These are phyloP conservation scores for Epipyxis sp. DNA, from an alignment of 108 stramenopile genomes.

Conservation along the genomic window DNA sequence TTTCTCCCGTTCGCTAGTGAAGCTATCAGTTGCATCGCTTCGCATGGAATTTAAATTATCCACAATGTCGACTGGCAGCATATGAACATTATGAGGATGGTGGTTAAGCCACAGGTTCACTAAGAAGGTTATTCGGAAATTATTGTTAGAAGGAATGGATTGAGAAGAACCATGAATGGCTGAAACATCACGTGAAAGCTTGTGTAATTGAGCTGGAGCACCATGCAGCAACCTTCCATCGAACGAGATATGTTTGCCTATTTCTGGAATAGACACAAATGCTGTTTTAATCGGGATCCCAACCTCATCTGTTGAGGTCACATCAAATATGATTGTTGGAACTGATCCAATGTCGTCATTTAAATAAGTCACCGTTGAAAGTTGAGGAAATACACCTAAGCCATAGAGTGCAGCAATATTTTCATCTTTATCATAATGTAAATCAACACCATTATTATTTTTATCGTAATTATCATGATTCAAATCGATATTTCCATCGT, in stretches of 20 bases:
- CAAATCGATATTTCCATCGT: no score
- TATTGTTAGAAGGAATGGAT: no score
- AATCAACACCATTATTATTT: neutral
- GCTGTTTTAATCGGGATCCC: neutral
- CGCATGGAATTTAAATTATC: no score
- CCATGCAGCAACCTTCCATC: conserved; percentile 8
- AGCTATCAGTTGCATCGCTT: no score
- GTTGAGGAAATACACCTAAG: conserved; percentile 69
- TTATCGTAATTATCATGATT: neutral
- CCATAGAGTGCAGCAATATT: conserved; percentile 70
- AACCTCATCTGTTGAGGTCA: neutral
- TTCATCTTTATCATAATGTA: conserved; percentile 83
- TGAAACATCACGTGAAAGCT: no score
- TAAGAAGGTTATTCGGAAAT: no score
- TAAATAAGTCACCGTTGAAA: conserved; percentile 80
- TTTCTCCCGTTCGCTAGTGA: no score
- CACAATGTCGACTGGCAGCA: no score
- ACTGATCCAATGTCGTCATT: conserved; percentile 33
- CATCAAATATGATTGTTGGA: neutral
- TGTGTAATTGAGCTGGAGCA: neutral
- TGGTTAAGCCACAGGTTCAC: no score
- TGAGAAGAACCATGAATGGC: no score
- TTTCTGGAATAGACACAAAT: neutral
- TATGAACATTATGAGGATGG: no score
- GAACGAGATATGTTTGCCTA: conserved; percentile 18